These are phyloP conservation scores for Boletus sp. DNA, from an alignment of 1,284 basidiomycete genomes.

Conservation along the genomic window DNA sequence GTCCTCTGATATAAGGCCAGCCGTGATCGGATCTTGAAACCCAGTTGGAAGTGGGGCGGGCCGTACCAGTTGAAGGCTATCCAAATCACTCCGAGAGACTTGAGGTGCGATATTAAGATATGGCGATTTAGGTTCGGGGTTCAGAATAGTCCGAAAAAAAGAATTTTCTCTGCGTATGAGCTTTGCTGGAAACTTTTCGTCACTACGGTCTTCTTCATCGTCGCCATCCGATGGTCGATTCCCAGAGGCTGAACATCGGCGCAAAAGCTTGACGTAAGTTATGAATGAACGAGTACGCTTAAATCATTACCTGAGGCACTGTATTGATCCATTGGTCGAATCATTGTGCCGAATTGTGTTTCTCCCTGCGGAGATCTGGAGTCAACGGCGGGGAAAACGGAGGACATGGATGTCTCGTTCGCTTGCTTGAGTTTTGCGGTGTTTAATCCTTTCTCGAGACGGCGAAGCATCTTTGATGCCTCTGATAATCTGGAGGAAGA, in stretches of 20 bases:
- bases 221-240: slow-evolving; percentile 54
- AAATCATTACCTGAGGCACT: slow-evolving; percentile 44
- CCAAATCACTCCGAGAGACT: slow-evolving; percentile 33
- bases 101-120: slow-evolving; percentile 31
- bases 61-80: slow-evolving; percentile 40
- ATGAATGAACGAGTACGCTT: not conserved
- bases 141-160: slow-evolving; percentile 81
- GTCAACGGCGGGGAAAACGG: slow-evolving; percentile 38
- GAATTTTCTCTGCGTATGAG: slow-evolving; percentile 71
- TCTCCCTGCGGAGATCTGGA: slow-evolving; percentile 42
- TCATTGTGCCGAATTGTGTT: slow-evolving; percentile 32
- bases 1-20: slow-evolving; percentile 67
- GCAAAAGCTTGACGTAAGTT: slow-evolving; percentile 21
- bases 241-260: slow-evolving; percentile 42
- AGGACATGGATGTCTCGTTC: slow-evolving; percentile 37
- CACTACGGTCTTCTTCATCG: slow-evolving; percentile 62
- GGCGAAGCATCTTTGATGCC: slow-evolving; percentile 83
- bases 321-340: slow-evolving; percentile 42
- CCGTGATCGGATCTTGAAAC: slow-evolving; percentile 66
- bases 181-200: slow-evolving; percentile 70
- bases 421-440: slow-evolving; percentile 67
- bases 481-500: slow-evolving; percentile 66
- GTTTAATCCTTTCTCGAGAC: slow-evolving; percentile 80
- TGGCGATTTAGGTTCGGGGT: slow-evolving; percentile 61
- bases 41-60: slow-evolving; percentile 43